phyloP scores from a whole-genome alignment of 192 early-diverging fungal genomes.

The Gamsiella multidivaricata region DNA sequence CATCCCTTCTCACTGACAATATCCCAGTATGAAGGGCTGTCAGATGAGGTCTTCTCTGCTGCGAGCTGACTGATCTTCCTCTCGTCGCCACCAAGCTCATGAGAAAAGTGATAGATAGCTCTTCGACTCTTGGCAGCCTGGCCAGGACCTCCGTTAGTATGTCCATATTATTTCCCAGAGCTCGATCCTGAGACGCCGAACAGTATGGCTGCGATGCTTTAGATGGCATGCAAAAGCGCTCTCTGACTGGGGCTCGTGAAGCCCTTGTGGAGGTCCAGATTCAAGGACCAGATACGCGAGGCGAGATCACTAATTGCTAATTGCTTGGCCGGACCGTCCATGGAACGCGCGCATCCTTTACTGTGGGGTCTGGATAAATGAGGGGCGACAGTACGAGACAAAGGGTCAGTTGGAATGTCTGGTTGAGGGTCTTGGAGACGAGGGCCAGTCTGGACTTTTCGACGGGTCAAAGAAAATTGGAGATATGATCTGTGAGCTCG shows the following conservation, averaged over 20 bases:
- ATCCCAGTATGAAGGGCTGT: constrained; percentile 13
- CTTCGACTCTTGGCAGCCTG: no score
- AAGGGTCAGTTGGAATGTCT: background rate
- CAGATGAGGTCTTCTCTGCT: constrained; percentile 21
- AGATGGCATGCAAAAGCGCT: constrained; percentile 2
- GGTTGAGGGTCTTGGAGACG: constrained; percentile 8
- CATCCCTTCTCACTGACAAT: background rate
- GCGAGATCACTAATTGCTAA: background rate
- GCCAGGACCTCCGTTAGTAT: no score
- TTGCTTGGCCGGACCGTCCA: no score
- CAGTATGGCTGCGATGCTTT: no score
- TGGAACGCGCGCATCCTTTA: no score
- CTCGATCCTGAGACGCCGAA: constrained; percentile 1
- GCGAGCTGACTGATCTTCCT: no score
- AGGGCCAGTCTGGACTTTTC: background rate
- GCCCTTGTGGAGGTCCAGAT: background rate
- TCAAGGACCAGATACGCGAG: background rate
- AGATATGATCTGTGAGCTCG: constrained; percentile 11
- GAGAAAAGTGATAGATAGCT: no score
- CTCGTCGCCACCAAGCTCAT: no score
- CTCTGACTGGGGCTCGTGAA: background rate
- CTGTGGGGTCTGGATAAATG: background rate
- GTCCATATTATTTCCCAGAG: no score
- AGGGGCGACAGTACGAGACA: constrained; percentile 1
- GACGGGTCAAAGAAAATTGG: constrained; percentile 5